Evolutionary conservation across 495 filamentous ascomycete species (phyloP).

Genomic region (Penicillium manginii): DNA sequence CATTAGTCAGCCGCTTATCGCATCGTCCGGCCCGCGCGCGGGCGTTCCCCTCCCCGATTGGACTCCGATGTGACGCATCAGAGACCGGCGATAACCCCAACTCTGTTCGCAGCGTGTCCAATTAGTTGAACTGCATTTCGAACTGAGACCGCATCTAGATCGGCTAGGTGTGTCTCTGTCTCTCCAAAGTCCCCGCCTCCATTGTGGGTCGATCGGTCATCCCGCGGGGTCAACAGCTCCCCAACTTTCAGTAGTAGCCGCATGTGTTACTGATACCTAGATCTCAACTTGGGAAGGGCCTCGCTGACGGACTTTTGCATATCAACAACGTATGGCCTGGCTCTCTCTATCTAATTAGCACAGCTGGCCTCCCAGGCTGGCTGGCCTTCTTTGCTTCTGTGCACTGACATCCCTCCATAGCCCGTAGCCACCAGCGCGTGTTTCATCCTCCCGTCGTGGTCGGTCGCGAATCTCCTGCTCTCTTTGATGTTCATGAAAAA

Average conservation of each 20-base stretch:
- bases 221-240: conserved; percentile 23
- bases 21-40: conserved; percentile 17
- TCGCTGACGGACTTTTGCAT: neutral
- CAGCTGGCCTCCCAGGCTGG: neutral
- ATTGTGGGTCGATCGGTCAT: conserved; percentile 30
- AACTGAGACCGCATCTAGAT: conserved; percentile 4
- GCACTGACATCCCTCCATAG: conserved; percentile 9
- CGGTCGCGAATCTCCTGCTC: conserved; percentile 1
- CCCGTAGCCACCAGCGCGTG: conserved; percentile 2
- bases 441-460: neutral
- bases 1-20: conserved; percentile 5
- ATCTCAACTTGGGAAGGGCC: neutral
- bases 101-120: conserved; percentile 15
- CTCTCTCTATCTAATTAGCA: neutral
- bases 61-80: conserved; percentile 7
- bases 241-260: neutral
- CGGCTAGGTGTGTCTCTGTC: neutral
- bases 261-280: conserved; percentile 5
- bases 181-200: conserved; percentile 22
- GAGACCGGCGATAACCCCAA: conserved; percentile 28
- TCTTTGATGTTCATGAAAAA: conserved; percentile 11
- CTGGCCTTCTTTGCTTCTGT: neutral
- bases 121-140: conserved; percentile 18
- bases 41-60: conserved; percentile 4
- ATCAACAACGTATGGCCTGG: neutral